A percentile compares a stretch with the other conserved stretches of the same genome.
Conservation (phyloP, 345 rosid genomes). For the Viola odorata region DNA sequence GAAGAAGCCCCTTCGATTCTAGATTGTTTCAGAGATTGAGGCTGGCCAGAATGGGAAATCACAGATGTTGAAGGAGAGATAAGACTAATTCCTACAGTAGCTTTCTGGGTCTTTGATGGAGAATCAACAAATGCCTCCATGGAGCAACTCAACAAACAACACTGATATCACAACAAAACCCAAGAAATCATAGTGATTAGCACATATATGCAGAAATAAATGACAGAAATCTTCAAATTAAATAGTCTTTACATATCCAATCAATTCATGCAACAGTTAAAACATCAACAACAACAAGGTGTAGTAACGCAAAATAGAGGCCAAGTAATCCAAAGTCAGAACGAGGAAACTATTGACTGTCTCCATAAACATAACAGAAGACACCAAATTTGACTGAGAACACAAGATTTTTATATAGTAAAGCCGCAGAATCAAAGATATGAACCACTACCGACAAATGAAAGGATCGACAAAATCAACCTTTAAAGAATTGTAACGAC, state of each 20-base stretch:
- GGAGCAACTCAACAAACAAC: slow-evolving; percentile 26
- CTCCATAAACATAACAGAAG: slow-evolving; percentile 4
- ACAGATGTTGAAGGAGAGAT: slow-evolving; percentile 24
- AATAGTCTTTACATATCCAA: slow-evolving; percentile 7
- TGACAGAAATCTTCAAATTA: slow-evolving; percentile 12
- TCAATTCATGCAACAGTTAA: neutral
- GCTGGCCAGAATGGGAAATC: slow-evolving; percentile 25
- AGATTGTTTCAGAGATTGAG: slow-evolving; percentile 44
- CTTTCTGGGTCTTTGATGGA: slow-evolving; percentile 38
- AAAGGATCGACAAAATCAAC: slow-evolving; percentile 18
- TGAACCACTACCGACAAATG: slow-evolving; percentile 18
- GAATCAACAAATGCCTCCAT: slow-evolving; percentile 61
- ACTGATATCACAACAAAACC: slow-evolving; percentile 31
- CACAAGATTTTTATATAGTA: slow-evolving; percentile 27
- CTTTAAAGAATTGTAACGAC: slow-evolving; percentile 9
- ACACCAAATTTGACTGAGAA: slow-evolving; percentile 15
- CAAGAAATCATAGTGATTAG: slow-evolving; percentile 17
- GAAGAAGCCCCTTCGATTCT: slow-evolving; percentile 27
- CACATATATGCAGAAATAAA: slow-evolving; percentile 10
- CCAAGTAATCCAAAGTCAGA: slow-evolving; percentile 1
- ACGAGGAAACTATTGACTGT: slow-evolving; percentile 9
- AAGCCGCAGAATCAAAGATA: slow-evolving; percentile 22
- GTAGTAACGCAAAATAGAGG: neutral
- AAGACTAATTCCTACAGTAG: slow-evolving; percentile 22
- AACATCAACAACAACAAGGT: slow-evolving; percentile 2